Percentiles rank a stretch among this genome's conserved stretches.
Conservation (phyloP, 2,329 filamentous ascomycete genomes). For the Trichoderma sp. region DNA sequence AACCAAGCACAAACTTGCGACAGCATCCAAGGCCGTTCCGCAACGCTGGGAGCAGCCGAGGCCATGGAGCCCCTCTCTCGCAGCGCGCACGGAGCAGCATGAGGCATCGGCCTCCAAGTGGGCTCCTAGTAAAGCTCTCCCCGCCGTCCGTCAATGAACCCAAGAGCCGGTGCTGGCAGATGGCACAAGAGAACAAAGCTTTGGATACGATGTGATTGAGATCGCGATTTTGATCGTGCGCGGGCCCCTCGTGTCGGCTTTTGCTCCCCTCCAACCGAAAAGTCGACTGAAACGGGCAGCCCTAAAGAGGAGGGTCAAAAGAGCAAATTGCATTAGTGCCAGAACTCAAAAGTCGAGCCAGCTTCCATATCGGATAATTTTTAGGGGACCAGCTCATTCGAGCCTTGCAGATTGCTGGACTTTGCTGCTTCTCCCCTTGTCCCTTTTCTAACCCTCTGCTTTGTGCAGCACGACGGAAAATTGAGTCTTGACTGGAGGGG, state of each 20-base stretch:
- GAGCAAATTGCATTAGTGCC: neutral
- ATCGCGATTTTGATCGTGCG: neutral
- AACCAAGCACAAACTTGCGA: neutral
- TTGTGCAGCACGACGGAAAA: conserved; percentile 2
- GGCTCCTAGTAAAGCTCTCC: neutral
- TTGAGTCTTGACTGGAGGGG: conserved; percentile 4
- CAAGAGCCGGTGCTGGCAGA: neutral
- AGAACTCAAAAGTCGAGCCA: neutral
- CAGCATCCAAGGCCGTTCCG: conserved; percentile 3
- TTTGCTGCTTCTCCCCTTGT: neutral
- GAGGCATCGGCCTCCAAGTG: neutral
- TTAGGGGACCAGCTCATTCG: neutral
- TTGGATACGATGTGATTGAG: neutral
- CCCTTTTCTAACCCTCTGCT: neutral
- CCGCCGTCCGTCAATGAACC: neutral
- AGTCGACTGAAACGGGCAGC: neutral
- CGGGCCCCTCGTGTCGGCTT: neutral
- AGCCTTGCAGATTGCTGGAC: neutral
- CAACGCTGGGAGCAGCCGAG: conserved; percentile 19
- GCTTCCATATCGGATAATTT: neutral
- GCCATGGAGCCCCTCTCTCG: neutral
- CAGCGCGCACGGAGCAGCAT: conserved; percentile 2
- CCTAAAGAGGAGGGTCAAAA: neutral
- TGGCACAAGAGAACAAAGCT: neutral
- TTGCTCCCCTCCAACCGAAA: neutral